Evolutionary conservation across 1,284 basidiomycete genomes (phyloP), one percentile per base, ranked within the genome.

Genomic region (Ustilago xerochloae): DNA sequence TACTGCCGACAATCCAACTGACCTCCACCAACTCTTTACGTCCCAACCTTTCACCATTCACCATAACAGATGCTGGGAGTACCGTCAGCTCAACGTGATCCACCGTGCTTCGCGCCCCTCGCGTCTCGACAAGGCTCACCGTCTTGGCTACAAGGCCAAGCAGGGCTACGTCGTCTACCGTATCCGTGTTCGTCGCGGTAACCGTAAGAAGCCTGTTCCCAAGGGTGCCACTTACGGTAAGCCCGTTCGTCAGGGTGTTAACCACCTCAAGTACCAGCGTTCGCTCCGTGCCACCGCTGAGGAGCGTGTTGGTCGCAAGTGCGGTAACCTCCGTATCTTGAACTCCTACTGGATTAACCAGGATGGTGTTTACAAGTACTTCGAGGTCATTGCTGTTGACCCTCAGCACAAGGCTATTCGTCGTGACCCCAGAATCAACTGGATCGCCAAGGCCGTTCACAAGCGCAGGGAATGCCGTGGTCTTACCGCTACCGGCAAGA

Each of bases 341-440:
- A 86, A 97, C 89, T 98, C 95, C 63, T 99, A 99, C 90, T 98
- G 96, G 96, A 88, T 99, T 85, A 98, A 98, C 88, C 93, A 97
- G 88, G 95, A 98, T 86, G 95, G 95, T 88, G 93, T 98, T 41
- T 97, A 97, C 91, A 97, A 97, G 72, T 99, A 97, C 89, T 99
- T 91, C 88, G 96, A 99, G 86, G 94, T 99, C 82, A 99, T 99
- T 85, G 90, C 96, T 79, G 94, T 99, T 65, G 96, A 99, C 85
- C 94, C 93, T 65, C 90, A 86, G 84, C 93, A 94, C 88, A 94
- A 94, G 86, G 93, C 92, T 75, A 93, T 95, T 85, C 83, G 93
- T 87, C 92, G 94, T 75, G 96, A 99, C 85, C 87, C 96, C 75
- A 90, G 94, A 82, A 97, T 99, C 89, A 98, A 93, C 91, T 98